Evolutionary conservation across 2,329 filamentous ascomycete genomes (phyloP).

Genomic region (Phaeoacremonium minimum): DNA sequence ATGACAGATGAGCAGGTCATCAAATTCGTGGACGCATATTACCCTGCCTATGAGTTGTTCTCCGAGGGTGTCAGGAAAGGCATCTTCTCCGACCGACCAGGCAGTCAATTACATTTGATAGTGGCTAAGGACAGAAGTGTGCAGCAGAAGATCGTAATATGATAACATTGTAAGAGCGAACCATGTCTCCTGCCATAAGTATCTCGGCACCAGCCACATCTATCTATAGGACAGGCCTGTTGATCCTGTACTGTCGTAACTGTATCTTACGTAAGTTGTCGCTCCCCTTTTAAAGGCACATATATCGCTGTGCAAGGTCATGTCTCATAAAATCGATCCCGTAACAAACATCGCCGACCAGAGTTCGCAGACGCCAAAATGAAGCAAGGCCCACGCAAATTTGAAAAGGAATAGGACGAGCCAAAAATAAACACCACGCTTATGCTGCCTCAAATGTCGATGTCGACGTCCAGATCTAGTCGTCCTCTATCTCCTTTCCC

Average conservation of each 20-base stretch:
- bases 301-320: not conserved
- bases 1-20: slow-evolving; percentile 81
- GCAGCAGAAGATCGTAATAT: slow-evolving; percentile 50
- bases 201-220: too few relatives aligned
- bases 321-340: not conserved
- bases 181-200: slow-evolving; percentile 15
- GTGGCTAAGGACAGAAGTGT: slow-evolving; percentile 58
- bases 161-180: slow-evolving; percentile 12
- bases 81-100: slow-evolving; percentile 43
- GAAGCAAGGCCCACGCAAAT: too few relatives aligned
- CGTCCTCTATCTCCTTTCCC: slow-evolving; percentile 27
- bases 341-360: too few relatives aligned
- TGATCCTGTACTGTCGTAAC: not conserved
- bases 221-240: not conserved
- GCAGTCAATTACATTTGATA: slow-evolving; percentile 57
- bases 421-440: not conserved
- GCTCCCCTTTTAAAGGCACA: not conserved
- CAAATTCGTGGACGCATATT: slow-evolving; percentile 67
- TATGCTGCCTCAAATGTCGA: not conserved
- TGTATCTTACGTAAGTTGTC: too few relatives aligned
- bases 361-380: too few relatives aligned
- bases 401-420: too few relatives aligned
- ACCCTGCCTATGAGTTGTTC: slow-evolving; percentile 69
- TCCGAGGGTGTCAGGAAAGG: slow-evolving; percentile 54
- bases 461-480: not conserved